These are phyloP conservation scores for Fusarium praegraminearum DNA, from an alignment of 2,329 filamentous ascomycete species.

Conservation along the genomic window DNA sequence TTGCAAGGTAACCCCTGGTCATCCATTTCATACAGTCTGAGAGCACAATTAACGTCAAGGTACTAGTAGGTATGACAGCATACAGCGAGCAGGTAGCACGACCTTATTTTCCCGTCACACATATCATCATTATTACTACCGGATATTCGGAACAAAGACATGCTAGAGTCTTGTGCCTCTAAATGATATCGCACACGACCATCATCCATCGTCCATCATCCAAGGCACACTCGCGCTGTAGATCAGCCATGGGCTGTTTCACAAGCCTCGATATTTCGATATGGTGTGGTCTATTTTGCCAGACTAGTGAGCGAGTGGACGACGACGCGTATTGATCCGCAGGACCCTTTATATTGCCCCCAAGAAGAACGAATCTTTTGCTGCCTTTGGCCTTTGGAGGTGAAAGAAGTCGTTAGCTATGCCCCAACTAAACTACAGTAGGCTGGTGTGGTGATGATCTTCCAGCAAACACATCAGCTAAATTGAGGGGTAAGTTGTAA, in stretches of 20 bases:
- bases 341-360: slow-evolving; percentile 26
- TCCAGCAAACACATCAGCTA: slow-evolving; percentile 15
- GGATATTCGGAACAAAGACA: slow-evolving; percentile 6
- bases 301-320: slow-evolving; percentile 24
- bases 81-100: neutral
- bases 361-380: slow-evolving; percentile 16
- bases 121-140: neutral
- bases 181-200: neutral
- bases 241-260: slow-evolving; percentile 18
- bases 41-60: slow-evolving; percentile 14
- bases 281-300: slow-evolving; percentile 35
- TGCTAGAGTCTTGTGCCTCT: slow-evolving; percentile 20
- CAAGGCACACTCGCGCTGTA: slow-evolving; percentile 30
- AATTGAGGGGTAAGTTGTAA: slow-evolving; percentile 28
- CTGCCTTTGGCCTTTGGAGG: slow-evolving; percentile 16
- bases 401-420: slow-evolving; percentile 16
- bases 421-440: slow-evolving; percentile 14
- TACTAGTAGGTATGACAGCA: slow-evolving; percentile 38
- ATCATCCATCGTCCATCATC: neutral
- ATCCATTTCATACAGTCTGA: neutral
- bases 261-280: slow-evolving; percentile 7
- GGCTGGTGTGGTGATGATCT: slow-evolving; percentile 41
- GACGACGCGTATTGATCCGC: slow-evolving; percentile 1
- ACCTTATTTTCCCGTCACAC: slow-evolving; percentile 1
- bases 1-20: slow-evolving; percentile 29